Base-by-base conservation (phyloP, 495 filamentous ascomycete genomes). In the Penicillium paxilli region DNA sequence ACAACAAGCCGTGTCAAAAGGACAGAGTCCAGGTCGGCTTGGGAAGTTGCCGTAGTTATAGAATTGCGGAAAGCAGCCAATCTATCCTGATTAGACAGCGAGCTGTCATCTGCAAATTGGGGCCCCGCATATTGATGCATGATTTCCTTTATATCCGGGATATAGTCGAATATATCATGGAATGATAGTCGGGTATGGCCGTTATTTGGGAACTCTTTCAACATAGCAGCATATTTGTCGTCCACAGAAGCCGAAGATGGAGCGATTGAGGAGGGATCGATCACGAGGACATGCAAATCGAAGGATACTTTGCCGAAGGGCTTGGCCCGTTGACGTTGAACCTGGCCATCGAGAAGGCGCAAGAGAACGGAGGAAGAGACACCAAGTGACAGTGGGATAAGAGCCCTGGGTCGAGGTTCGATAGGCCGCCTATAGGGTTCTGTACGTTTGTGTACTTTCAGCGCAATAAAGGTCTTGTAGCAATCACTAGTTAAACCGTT, bases 381-480 rank as follows among this genome's bases (percentile, higher is more conserved):
- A 0, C 95, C 94, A 55, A 91, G 84, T 1, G 92, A 96, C 4
- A 96, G 60, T 1, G 91, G 89, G 12, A 98, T 70, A 2, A 96
- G 76, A 22, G 96, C 77, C 45, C 76, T 81, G 44, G 78, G 71
- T 26, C 68, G 44, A 38, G 68, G 62, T 40, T 67, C 59, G 54
- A 70, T 55, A 57, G 67, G 60, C 57, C 62, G 44, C 66, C 62
- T 77, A 68, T 84, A 87, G 40, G 72, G 75, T 62, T 89, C 88
- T 76, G 93, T 87, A 35, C 90, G 88, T 60, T 90, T 91, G 57
- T 89, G 69, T 56, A 85, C 81, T 64, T 97, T 97, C 49, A 80
- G 84, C 23, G 77, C 69, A 48, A 92, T 77, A 68, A 91, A 96
- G 62, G 79, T 80, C 46, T 77, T 65, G 70, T 94, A 96, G 69